phyloP scores from a whole-genome alignment of 768 basidiomycete genomes.

The Xerocomellus amylosporus region DNA sequence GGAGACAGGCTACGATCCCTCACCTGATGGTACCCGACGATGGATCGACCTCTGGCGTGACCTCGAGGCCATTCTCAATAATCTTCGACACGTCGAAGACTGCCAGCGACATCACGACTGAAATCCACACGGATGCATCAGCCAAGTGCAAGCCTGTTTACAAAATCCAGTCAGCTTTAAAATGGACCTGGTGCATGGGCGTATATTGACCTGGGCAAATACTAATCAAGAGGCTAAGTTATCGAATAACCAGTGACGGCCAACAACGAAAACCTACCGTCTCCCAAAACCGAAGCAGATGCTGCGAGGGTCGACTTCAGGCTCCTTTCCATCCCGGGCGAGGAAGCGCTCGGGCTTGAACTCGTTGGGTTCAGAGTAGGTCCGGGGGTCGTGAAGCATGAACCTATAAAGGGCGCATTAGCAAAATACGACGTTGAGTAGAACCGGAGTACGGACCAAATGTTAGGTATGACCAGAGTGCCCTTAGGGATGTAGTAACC shows the following conservation, averaged over 20 bases:
- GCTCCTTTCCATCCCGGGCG: conserved; percentile 30
- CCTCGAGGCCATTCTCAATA: conserved; percentile 43
- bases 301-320: conserved; percentile 56
- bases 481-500: conserved; percentile 60
- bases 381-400: conserved; percentile 34
- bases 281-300: conserved; percentile 72
- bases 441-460: conserved; percentile 13
- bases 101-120: conserved; percentile 43
- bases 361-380: conserved; percentile 49
- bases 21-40: conserved; percentile 67
- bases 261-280: conserved; percentile 36
- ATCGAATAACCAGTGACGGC: neutral
- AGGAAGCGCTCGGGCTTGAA: conserved; percentile 66
- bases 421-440: conserved; percentile 1
- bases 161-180: conserved; percentile 5
- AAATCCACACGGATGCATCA: conserved; percentile 48
- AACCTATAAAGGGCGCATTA: conserved; percentile 14
- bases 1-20: neutral
- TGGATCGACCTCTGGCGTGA: conserved; percentile 54
- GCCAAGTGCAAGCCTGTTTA: conserved; percentile 49
- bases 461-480: conserved; percentile 24
- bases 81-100: conserved; percentile 47
- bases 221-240: conserved; percentile 9
- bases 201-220: conserved; percentile 29
- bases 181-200: conserved; percentile 16